Evolutionary conservation across 805 yeast genomes (phyloP).

Genomic region (Scheffersomyces ergatensis): DNA sequence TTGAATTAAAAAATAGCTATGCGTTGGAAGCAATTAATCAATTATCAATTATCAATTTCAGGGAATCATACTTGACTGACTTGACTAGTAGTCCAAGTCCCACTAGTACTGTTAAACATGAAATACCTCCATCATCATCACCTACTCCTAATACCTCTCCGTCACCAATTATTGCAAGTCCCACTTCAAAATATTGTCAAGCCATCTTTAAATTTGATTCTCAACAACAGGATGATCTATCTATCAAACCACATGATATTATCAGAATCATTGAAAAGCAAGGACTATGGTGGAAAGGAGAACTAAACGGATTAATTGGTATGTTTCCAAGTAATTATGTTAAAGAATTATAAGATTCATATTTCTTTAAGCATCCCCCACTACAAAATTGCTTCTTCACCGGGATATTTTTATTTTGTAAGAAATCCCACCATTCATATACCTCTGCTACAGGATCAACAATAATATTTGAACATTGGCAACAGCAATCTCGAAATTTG

Average conservation of each 20-base stretch:
- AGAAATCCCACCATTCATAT: conserved; percentile 67
- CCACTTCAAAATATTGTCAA: conserved; percentile 17
- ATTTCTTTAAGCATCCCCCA: conserved; percentile 41
- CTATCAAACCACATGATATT: conserved; percentile 41
- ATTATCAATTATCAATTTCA: conserved; percentile 21
- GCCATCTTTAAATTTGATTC: conserved; percentile 42
- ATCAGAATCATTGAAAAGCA: conserved; percentile 32
- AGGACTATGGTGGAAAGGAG: conserved; percentile 40
- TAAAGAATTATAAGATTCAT: conserved; percentile 9
- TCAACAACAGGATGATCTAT: conserved; percentile 39
- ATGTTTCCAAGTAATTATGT: conserved; percentile 32
- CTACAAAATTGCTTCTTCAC: conserved; percentile 55
- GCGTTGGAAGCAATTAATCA: conserved; percentile 12
- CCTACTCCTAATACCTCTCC: not conserved
- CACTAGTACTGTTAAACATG: not conserved
- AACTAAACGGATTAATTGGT: conserved; percentile 20
- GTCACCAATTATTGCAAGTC: not conserved
- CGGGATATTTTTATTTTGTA: conserved; percentile 48
- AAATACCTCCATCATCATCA: not conserved
- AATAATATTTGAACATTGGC: conserved; percentile 45
- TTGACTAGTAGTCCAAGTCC: conserved; percentile 4
- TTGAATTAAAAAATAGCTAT: conserved; percentile 5
- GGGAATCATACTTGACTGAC: conserved; percentile 15
- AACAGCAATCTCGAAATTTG: conserved; percentile 50
- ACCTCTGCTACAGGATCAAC: conserved; percentile 59